phyloP scores from a whole-genome alignment of 768 basidiomycete genomes.

The Mrakia blollopis region DNA sequence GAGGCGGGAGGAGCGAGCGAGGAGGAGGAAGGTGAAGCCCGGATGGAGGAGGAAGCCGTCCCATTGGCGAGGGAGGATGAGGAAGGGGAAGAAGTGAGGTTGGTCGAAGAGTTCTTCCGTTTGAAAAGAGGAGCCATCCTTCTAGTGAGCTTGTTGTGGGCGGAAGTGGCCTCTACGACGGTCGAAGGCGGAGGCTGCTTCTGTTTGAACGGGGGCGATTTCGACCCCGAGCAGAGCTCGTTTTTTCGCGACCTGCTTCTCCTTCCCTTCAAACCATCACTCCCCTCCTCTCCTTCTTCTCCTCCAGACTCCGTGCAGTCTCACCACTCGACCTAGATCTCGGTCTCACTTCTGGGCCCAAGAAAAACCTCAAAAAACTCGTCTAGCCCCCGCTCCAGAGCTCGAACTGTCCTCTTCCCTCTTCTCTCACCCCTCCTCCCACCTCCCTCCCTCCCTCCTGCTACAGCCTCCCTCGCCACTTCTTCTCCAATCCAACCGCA shows the following conservation, averaged over 20 bases:
- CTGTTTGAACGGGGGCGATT: too few species aligned
- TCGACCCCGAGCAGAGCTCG: too few species aligned
- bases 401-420: background rate
- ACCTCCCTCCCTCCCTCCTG: background rate
- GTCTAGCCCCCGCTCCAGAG: background rate
- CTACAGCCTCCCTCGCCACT: too few species aligned
- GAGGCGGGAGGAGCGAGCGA: constrained; percentile 4
- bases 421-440: background rate
- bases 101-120: background rate
- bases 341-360: too few species aligned
- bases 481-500: too few species aligned
- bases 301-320: too few species aligned
- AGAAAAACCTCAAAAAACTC: too few species aligned
- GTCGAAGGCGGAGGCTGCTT: too few species aligned
- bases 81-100: background rate
- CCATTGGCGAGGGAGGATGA: background rate
- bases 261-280: too few species aligned
- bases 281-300: too few species aligned
- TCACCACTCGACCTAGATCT: too few species aligned
- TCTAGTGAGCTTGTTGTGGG: background rate
- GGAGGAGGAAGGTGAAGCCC: background rate
- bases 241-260: too few species aligned
- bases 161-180: background rate
- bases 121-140: background rate
- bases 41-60: background rate